Evolutionary conservation across 2,329 filamentous ascomycete species (phyloP), one percentile per base, ranked within the genome.

Genomic region (Thielaviopsis musarum): DNA sequence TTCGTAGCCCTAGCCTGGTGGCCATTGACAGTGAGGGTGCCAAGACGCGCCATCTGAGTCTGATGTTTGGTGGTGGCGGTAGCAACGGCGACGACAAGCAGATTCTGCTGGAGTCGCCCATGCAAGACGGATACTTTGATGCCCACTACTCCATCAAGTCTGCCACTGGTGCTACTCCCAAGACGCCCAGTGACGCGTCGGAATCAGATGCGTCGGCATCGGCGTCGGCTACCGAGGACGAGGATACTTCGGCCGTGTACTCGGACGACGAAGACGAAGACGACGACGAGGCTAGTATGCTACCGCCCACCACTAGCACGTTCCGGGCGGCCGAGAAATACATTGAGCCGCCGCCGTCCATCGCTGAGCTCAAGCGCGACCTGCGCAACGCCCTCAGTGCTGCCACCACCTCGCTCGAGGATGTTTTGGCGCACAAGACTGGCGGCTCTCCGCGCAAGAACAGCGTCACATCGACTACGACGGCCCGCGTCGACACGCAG

Each of bases 281-380:
- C 54, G 80, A 82, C 52, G 80, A 83, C 58, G 80, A 81, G 61
- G 80, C 82, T 30, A 79, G 85, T 62, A 91, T 98, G 82, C 82
- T 96, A 3, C 91, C 93, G n/a, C 93, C 93, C 0, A 98, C 93
- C 0, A 89, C 91, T 49, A 96, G 91, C 77, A 98, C 93, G 2
- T 98, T 97, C 71, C 90, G 88, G 64, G 83, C 90, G 67, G 85
- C 87, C 65, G 85, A 88, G 62, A 88, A 90, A 66, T 84, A 85
- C 60, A 78, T 95, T 22, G 83, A 88, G 12, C 91, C 87, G 56
- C 88, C 91, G 48, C 93, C 93, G 9, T 87, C 93, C 61, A 82
- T 91, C 64, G 76, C 82, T 55, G 84, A 91, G 62, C 78, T 98
- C 60, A 87, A 91, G 67, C 66, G 70, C 17, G 76, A 80, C 22